Evolutionary conservation across 2,329 filamentous ascomycete genomes (phyloP).

Genomic region (Truncatella angustata): DNA sequence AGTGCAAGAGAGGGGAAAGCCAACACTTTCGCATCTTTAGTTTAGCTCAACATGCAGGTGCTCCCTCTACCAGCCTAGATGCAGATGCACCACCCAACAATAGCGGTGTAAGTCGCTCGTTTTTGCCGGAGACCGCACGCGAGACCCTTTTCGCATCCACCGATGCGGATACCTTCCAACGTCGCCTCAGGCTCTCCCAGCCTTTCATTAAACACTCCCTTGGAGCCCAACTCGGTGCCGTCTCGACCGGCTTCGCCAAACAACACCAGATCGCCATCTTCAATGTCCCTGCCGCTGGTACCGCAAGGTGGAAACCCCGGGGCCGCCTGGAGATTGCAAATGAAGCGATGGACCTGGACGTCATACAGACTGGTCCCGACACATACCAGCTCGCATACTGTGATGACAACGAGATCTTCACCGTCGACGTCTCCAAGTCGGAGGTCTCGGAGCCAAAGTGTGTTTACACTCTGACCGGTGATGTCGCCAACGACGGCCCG

Average conservation of each 20-base stretch:
- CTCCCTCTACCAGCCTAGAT: neutral
- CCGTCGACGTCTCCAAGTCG: constrained; percentile 49
- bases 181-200: constrained; percentile 53
- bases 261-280: constrained; percentile 80
- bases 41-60: constrained; percentile 40
- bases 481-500: constrained; percentile 42
- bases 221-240: constrained; percentile 64
- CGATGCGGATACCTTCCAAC: constrained; percentile 57
- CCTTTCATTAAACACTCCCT: constrained; percentile 39
- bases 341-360: constrained; percentile 69
- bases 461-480: constrained; percentile 60
- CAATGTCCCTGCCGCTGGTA: constrained; percentile 58
- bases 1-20: constrained; percentile 74
- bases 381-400: constrained; percentile 76
- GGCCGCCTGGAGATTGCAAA: constrained; percentile 49
- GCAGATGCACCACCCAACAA: constrained; percentile 29
- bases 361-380: constrained; percentile 59
- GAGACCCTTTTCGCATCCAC: constrained; percentile 51
- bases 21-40: constrained; percentile 78
- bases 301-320: constrained; percentile 46
- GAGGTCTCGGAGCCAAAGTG: constrained; percentile 45
- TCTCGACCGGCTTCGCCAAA: constrained; percentile 74
- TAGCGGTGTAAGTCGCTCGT: constrained; percentile 36
- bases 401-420: constrained; percentile 71
- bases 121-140: constrained; percentile 51